Conservation (phyloP, 1,284 basidiomycete species). For the Fomitopsis pinicola region DNA sequence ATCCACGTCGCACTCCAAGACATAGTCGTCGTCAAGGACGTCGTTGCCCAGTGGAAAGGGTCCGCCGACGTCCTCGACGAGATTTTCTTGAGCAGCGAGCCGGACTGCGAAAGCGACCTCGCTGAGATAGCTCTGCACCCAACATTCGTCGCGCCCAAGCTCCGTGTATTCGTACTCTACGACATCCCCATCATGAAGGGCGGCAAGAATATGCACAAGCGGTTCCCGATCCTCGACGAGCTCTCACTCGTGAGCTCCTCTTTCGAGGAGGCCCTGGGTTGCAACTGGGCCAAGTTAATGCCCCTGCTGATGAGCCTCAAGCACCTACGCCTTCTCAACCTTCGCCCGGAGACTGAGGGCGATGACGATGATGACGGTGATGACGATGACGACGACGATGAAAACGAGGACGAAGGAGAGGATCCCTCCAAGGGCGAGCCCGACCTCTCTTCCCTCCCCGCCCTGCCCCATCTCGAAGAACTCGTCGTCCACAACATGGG, state of each 20-base stretch:
- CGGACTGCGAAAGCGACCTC: not conserved
- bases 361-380: not conserved
- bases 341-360: not conserved
- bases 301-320: not conserved
- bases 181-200: not conserved
- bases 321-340: not conserved
- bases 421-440: not conserved
- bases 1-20: not conserved
- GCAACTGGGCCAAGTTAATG: not conserved
- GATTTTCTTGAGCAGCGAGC: not conserved
- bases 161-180: not conserved
- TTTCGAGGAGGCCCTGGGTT: not conserved
- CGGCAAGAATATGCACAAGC: not conserved
- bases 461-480: not conserved
- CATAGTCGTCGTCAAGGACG: not conserved
- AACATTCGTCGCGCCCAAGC: constrained; percentile 1
- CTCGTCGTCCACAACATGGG: not conserved
- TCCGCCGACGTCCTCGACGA: not conserved
- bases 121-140: not conserved
- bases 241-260: not conserved
- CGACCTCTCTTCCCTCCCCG: not conserved
- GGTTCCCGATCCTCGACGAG: not conserved
- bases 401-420: not conserved
- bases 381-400: not conserved
- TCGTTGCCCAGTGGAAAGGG: not conserved